Evolutionary conservation across 2,329 filamentous ascomycete genomes (phyloP), one percentile per base, ranked within the genome.

Genomic region (Fusarium solani-melongenae): DNA sequence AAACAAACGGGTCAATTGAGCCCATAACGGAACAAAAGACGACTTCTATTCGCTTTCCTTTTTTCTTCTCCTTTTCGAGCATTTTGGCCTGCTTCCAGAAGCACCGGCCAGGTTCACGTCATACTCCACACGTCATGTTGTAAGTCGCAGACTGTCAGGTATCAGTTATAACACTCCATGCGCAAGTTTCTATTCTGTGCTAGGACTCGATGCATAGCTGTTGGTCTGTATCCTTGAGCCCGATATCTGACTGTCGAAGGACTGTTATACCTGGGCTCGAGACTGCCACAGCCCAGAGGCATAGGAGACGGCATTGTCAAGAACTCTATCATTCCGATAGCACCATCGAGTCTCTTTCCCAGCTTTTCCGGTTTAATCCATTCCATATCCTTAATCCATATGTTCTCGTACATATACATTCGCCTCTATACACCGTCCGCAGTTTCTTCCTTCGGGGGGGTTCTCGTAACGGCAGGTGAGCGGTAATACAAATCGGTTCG

Each of bases 201-300:
- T 51, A 61, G 64, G 55, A 66, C 70, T 67, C 51, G 39, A 76
- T 78, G 60, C 75, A 78, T 77, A 71, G 69, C 71, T 70, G 72
- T 76, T 68, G 34, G 66, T 70, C 76, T 76, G 71, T 71, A 76
- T 67, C 56, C 59, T 31, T 51, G 57, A 69, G 71, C 63, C 64
- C 62, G 46, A 62, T 69, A 31, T 58, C 56, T 72, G 60, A 64
- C 63, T 71, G 66, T 64, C 41, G 59, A 66, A 70, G 64, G 69
- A 56, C 62, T 39, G 55, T 56, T 56, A 36, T 62, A 58, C 55
- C 56, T 62, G 31, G 62, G 58, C 62, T 60, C 68, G 71, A 60
- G 67, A 72, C 70, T 67, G 65, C 75, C 73, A 71, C 58, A 70
- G 66, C 64, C 61, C 64, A 69, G 69, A 72, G 53, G 55, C 66